Conservation (phyloP, 75 land plant genomes). For the Azolla pinnata region DNA sequence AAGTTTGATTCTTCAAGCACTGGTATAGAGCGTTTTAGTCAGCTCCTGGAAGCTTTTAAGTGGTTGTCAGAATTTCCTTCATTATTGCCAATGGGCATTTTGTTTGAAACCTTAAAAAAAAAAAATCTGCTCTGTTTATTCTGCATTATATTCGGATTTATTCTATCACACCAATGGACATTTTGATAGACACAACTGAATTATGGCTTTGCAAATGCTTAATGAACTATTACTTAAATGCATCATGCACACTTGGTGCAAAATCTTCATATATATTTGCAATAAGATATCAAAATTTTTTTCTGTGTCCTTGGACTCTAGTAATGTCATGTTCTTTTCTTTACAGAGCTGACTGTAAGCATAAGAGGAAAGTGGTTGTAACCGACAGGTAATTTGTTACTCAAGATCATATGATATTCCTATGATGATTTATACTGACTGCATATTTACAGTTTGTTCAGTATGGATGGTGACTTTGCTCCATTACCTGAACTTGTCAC, state of each 20-base stretch:
- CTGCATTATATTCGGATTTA: not conserved
- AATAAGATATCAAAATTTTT: not conserved
- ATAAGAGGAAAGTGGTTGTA: constrained; percentile 78
- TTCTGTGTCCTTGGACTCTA: not conserved
- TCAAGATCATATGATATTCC: too few species aligned
- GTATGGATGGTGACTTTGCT: constrained; percentile 99
- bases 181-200: too few species aligned
- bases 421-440: too few species aligned
- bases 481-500: constrained; percentile 60
- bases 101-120: not conserved
- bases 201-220: too few species aligned
- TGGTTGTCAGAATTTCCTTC: too few species aligned
- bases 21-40: too few species aligned
- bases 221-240: too few species aligned
- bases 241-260: not conserved
- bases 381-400: constrained; percentile 77
- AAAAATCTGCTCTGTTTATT: not conserved
- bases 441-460: constrained; percentile 66
- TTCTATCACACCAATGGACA: not conserved
- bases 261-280: not conserved
- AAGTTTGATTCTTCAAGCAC: too few species aligned
- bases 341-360: constrained; percentile 62
- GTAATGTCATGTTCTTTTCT: not conserved
- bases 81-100: too few species aligned
- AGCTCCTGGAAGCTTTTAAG: too few species aligned